phyloP scores from a whole-genome alignment of 2,329 filamentous ascomycete genomes.

The Trichoderma sp. region DNA sequence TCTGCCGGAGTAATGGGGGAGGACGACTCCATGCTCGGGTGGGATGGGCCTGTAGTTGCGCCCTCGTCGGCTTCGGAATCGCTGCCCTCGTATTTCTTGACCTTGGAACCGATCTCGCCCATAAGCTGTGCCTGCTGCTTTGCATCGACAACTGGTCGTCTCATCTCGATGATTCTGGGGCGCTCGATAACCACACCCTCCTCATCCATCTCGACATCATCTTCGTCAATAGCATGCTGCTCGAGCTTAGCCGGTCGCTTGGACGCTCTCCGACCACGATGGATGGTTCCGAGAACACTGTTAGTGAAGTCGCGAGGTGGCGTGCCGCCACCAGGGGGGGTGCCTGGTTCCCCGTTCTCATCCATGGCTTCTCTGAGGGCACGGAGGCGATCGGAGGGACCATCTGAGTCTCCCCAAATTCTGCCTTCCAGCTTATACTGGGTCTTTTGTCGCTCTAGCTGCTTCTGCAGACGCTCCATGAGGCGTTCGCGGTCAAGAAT shows the following conservation, averaged over 20 bases:
- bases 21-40: conserved; percentile 70
- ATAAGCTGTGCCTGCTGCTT: conserved; percentile 66
- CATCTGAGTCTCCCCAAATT: conserved; percentile 77
- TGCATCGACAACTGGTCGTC: conserved; percentile 63
- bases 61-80: conserved; percentile 67
- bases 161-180: conserved; percentile 75
- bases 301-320: conserved; percentile 65
- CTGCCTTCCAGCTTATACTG: conserved; percentile 96
- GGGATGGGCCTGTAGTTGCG: conserved; percentile 70
- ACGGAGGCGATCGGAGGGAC: conserved; percentile 86
- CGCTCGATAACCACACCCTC: conserved; percentile 72
- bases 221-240: conserved; percentile 44
- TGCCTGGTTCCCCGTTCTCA: conserved; percentile 44
- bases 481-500: conserved; percentile 90
- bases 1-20: conserved; percentile 67
- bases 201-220: conserved; percentile 48
- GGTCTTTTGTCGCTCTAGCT: conserved; percentile 94
- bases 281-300: conserved; percentile 71
- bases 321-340: conserved; percentile 48
- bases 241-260: conserved; percentile 54
- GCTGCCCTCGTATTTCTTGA: conserved; percentile 70
- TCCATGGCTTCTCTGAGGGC: conserved; percentile 97
- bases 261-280: conserved; percentile 56
- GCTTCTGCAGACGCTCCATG: conserved; percentile 91
- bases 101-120: conserved; percentile 71